Conservation (phyloP, 305 asterid species). For the Salvia sclarea region DNA sequence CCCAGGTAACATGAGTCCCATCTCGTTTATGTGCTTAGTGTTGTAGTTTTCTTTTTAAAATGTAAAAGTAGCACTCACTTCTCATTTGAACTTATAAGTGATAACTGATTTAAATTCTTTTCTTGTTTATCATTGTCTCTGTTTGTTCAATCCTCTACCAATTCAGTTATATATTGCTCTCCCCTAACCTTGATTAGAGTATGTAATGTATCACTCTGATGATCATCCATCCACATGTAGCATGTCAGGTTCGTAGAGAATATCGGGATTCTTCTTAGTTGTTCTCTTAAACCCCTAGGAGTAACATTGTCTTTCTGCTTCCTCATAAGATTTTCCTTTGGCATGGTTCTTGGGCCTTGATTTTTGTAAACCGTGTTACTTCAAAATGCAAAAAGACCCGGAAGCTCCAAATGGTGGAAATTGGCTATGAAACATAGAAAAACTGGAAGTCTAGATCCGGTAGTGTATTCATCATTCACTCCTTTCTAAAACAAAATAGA, state of each 20-base stretch:
- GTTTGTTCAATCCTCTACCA: neutral
- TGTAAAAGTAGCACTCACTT: too few species aligned
- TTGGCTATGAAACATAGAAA: neutral
- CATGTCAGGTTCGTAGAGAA: too few species aligned
- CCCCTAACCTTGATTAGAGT: neutral
- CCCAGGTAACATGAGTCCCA: constrained; percentile 60
- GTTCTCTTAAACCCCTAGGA: neutral
- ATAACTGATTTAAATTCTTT: neutral
- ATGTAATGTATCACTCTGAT: too few species aligned
- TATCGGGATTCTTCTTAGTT: too few species aligned
- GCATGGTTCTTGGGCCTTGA: constrained; percentile 5
- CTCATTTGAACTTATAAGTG: neutral
- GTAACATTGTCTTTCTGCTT: neutral
- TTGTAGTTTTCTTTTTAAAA: too few species aligned
- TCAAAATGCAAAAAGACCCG: neutral
- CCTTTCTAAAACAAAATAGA: neutral
- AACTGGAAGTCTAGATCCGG: constrained; percentile 1
- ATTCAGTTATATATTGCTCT: neutral
- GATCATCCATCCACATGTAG: too few species aligned
- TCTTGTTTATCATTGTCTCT: neutral
- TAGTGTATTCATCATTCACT: neutral
- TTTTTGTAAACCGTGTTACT: neutral
- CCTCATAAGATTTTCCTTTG: neutral
- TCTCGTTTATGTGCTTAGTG: too few species aligned
- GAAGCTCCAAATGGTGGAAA: neutral